Evolutionary conservation across 2,329 filamentous ascomycete species (phyloP), one percentile per base, ranked within the genome.

Genomic region (Dactylellina parvicollis): DNA sequence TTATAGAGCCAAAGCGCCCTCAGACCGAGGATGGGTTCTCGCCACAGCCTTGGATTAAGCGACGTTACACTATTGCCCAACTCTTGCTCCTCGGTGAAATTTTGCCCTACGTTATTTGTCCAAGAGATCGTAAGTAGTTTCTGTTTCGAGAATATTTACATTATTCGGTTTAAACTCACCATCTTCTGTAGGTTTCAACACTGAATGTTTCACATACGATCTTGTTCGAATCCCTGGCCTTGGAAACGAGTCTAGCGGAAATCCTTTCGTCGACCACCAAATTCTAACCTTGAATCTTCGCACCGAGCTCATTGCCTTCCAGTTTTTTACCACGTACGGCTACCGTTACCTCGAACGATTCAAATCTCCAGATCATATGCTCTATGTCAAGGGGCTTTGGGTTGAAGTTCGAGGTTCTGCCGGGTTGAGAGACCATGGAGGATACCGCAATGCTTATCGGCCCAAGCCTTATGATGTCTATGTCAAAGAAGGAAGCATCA

Each of bases 321-420:
- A 73, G 30, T 73, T 60, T 55, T 73, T 73, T 28, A 73, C 60
- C 18, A 49, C 60, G 4, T 73, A 46, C 20, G 60, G 62, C 4
- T 74, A 74, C 38, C 62, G 64, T 24, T 74, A 74, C 34, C 61
- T 74, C 12, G 62, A 74, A 32, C 70, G 70, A 34, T 74, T 74
- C 55, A 74, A 69, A 42, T 40, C 46, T 24, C 42, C 62, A 22
- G 54, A 74, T 22, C 70, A 74, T 26, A 64, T 42, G 1, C 47
- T 74, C 1, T 60, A 54, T 34, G 70, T 74, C 4, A 74, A 74
- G 28, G 70, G 55, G 2, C 42, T 74, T 26, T 74, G 70, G 70
- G 70, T 74, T n/a, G 70, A 74, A 42, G 64, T 74, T 47, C 61
- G 64, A 16, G 62, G 70, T 36, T 69, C 70, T 14, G 69, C 69